Evolutionary conservation across 768 basidiomycete species (phyloP).

Genomic region (Mycena chlorophos): DNA sequence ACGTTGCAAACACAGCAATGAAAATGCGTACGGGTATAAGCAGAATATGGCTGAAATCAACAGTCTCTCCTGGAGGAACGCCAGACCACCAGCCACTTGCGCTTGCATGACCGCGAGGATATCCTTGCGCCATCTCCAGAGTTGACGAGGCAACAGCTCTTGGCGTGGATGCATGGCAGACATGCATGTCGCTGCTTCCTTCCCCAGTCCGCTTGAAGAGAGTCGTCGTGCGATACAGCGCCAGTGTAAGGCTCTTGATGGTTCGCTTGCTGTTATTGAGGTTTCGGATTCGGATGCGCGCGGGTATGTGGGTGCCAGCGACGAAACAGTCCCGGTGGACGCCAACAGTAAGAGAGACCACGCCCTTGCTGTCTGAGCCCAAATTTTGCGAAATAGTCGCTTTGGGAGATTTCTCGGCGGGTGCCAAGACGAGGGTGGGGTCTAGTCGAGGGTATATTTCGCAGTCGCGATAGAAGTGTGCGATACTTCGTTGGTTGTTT

Average conservation of each 20-base stretch:
- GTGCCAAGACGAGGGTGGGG: slow-evolving; percentile 57
- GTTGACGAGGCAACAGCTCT: slow-evolving; percentile 67
- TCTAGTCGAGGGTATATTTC: slow-evolving; percentile 78
- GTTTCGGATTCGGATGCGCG: slow-evolving; percentile 63
- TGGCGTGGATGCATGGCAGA: slow-evolving; percentile 58
- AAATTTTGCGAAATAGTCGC: slow-evolving; percentile 55
- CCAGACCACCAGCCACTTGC: slow-evolving; percentile 92
- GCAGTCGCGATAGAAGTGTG: slow-evolving; percentile 87
- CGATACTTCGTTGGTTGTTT: slow-evolving; percentile 65
- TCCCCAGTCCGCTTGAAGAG: slow-evolving; percentile 51
- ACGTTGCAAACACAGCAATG: slow-evolving; percentile 1
- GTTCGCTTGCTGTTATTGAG: slow-evolving; percentile 67
- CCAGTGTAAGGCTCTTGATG: slow-evolving; percentile 64
- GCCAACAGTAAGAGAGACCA: slow-evolving; percentile 63
- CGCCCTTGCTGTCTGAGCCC: slow-evolving; percentile 63
- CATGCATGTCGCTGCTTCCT: slow-evolving; percentile 48
- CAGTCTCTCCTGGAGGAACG: slow-evolving; percentile 58
- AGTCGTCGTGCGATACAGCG: slow-evolving; percentile 64
- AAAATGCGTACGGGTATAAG: slow-evolving; percentile 67
- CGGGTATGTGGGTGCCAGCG: slow-evolving; percentile 75
- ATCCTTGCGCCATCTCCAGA: slow-evolving; percentile 65
- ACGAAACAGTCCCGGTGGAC: slow-evolving; percentile 78
- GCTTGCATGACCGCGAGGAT: slow-evolving; percentile 68
- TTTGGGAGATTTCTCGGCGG: slow-evolving; percentile 59
- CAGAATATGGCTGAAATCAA: slow-evolving; percentile 69